Percentiles rank a stretch among this genome's conserved stretches.
Conservation (phyloP, 257 asterid genomes). For the Solanum sejunctum region DNA sequence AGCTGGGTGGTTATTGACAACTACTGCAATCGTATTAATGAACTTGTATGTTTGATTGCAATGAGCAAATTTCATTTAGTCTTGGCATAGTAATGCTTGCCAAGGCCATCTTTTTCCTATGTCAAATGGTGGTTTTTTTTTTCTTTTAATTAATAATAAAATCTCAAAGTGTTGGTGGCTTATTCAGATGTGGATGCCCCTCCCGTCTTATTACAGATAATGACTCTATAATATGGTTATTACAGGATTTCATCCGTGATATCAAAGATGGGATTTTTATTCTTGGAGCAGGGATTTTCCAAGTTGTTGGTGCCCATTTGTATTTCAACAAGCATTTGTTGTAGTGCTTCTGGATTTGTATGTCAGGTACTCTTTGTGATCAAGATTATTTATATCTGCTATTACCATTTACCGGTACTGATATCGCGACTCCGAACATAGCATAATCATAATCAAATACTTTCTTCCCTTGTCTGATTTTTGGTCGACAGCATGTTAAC, state of each 20-base stretch:
- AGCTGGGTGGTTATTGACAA: neutral
- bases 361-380: slow-evolving; percentile 47
- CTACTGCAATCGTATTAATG: neutral
- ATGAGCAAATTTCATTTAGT: neutral
- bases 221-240: neutral
- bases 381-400: neutral
- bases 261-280: slow-evolving; percentile 87
- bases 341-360: slow-evolving; percentile 90
- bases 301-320: slow-evolving; percentile 69
- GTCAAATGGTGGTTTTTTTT: neutral
- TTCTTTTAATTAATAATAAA: no score
- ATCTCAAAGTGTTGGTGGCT: neutral
- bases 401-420: neutral
- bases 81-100: neutral
- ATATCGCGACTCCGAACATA: neutral
- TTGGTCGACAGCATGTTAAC: neutral
- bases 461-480: neutral
- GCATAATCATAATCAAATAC: neutral
- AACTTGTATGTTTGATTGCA: neutral
- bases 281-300: slow-evolving; percentile 88
- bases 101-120: neutral
- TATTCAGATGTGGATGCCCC: neutral
- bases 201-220: neutral
- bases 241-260: slow-evolving; percentile 84
- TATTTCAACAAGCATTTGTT: slow-evolving; percentile 58